Evolutionary conservation across 306 rosid species (phyloP).

Genomic region (Malus fusca): DNA sequence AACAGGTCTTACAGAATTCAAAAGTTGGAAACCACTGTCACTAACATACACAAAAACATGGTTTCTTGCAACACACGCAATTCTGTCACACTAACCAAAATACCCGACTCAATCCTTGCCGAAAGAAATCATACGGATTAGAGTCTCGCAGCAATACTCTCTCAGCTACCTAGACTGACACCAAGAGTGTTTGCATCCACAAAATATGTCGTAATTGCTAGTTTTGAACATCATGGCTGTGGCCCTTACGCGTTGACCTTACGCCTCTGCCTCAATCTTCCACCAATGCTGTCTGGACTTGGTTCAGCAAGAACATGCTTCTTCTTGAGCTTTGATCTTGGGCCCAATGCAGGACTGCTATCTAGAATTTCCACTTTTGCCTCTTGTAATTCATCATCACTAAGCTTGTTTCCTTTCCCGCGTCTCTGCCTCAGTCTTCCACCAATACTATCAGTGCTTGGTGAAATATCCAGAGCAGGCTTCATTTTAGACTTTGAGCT

Average conservation of each 20-base stretch:
- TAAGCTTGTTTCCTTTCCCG: background rate
- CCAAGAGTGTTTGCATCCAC: background rate
- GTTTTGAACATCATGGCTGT: background rate
- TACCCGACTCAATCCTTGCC: background rate
- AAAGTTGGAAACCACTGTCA: background rate
- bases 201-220: background rate
- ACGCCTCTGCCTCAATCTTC: slow-evolving; percentile 49
- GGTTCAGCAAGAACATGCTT: slow-evolving; percentile 15
- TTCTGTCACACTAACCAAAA: background rate
- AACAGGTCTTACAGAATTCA: background rate
- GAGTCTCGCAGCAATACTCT: background rate
- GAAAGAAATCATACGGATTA: background rate
- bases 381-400: background rate
- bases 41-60: background rate
- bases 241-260: slow-evolving; percentile 5
- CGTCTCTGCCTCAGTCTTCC: slow-evolving; percentile 18
- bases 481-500: background rate
- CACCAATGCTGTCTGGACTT: slow-evolving; percentile 24
- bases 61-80: background rate
- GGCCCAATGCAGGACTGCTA: background rate
- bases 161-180: background rate
- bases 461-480: background rate
- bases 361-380: background rate
- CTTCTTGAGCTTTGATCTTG: slow-evolving; percentile 9
- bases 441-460: slow-evolving; percentile 21